A percentile compares a stretch with the other conserved stretches of the same genome.
phyloP scores from a whole-genome alignment of 306 rosid species.

The Vigna radiata region DNA sequence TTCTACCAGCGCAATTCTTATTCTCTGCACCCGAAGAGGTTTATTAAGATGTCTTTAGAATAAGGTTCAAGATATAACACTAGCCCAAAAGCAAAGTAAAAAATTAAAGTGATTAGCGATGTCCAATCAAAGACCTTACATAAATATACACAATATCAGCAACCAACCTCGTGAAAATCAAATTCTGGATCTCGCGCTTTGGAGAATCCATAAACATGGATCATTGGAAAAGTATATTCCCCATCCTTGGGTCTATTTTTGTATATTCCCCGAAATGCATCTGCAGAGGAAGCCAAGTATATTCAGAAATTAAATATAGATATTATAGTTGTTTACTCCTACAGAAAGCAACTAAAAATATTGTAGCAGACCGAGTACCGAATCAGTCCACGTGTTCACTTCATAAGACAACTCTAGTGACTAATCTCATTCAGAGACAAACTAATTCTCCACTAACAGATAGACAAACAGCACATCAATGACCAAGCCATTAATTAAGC shows the following conservation, averaged over 20 bases:
- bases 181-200: constrained; percentile 96
- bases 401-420: background rate
- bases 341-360: background rate
- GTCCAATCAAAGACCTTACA: constrained; percentile 8
- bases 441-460: background rate
- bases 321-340: constrained; percentile 3
- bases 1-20: constrained; percentile 80
- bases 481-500: background rate
- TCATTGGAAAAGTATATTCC: constrained; percentile 65
- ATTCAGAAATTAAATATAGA: constrained; percentile 12
- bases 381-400: background rate
- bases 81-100: constrained; percentile 29
- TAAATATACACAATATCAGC: constrained; percentile 29
- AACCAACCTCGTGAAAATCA: constrained; percentile 84
- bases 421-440: constrained; percentile 18
- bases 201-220: constrained; percentile 96
- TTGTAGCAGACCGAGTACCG: background rate
- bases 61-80: constrained; percentile 8
- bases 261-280: constrained; percentile 82
- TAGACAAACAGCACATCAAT: background rate
- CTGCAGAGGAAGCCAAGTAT: constrained; percentile 52
- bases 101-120: constrained; percentile 20
- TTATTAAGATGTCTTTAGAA: constrained; percentile 19
- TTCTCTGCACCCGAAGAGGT: constrained; percentile 61
- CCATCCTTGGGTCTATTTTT: constrained; percentile 55